Conservation (phyloP, 2,329 filamentous ascomycete genomes). For the Tolypocladium guangdongense region DNA sequence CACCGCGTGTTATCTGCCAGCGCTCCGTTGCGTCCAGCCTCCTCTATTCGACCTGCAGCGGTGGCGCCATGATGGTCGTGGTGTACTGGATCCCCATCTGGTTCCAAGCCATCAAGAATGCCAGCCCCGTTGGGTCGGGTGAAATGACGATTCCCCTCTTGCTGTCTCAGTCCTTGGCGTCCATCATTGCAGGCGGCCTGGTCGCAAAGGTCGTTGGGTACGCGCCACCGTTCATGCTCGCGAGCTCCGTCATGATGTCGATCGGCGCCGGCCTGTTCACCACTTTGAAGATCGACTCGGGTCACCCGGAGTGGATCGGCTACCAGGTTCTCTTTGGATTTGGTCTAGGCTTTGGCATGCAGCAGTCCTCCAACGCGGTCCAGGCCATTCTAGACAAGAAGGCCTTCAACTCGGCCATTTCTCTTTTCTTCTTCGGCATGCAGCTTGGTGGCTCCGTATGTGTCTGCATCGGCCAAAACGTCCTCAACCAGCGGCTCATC, state of each 20-base stretch:
- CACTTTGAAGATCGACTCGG: conserved; percentile 15
- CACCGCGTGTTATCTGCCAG: conserved; percentile 22
- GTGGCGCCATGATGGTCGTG: conserved; percentile 15
- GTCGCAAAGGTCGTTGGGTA: conserved; percentile 20
- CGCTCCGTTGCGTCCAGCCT: conserved; percentile 15
- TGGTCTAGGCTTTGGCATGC: conserved; percentile 26
- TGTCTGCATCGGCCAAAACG: conserved; percentile 31
- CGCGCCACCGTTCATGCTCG: conserved; percentile 22
- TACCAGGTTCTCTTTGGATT: conserved; percentile 28
- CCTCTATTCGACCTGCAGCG: conserved; percentile 8
- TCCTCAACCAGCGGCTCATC: conserved; percentile 33
- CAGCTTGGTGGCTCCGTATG: conserved; percentile 22
- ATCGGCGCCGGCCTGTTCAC: conserved; percentile 26
- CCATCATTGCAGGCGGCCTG: conserved; percentile 14
- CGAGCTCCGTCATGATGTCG: conserved; percentile 14
- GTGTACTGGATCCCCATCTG: conserved; percentile 22
- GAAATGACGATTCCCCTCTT: conserved; percentile 21
- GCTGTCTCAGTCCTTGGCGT: conserved; percentile 15
- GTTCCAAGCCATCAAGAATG: conserved; percentile 22
- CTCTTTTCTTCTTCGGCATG: neutral
- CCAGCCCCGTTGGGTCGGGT: conserved; percentile 19
- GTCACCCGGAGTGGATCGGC: conserved; percentile 26
- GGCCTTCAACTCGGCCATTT: conserved; percentile 27
- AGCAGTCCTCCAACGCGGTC: conserved; percentile 27
- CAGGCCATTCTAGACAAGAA: conserved; percentile 27